Evolutionary conservation across 2,329 filamentous ascomycete species (phyloP).

Genomic region (Fusarium algeriense): DNA sequence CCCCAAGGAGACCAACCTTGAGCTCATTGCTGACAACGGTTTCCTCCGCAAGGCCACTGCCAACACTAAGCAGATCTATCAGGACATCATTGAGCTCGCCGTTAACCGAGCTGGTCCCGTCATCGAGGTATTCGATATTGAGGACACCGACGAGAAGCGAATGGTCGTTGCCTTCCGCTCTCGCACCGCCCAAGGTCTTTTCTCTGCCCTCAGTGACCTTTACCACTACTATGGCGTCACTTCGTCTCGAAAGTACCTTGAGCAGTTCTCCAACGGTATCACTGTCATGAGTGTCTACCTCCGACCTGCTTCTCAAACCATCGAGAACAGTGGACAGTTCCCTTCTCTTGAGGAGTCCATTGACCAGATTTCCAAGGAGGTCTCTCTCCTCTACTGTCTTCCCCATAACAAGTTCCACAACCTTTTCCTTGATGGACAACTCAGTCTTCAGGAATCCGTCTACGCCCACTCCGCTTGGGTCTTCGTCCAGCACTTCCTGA

Average conservation of each 20-base stretch:
- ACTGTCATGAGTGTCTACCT: constrained; percentile 97
- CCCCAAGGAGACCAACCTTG: constrained; percentile 86
- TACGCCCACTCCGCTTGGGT: constrained; percentile 99
- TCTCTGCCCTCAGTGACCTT: constrained; percentile 93
- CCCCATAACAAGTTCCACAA: constrained; percentile 96
- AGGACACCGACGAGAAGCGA: constrained; percentile 90
- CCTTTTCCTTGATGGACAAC: constrained; percentile 85
- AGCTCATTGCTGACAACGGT: constrained; percentile 90
- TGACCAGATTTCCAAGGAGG: constrained; percentile 98
- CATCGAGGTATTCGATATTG: constrained; percentile 97
- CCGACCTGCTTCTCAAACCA: constrained; percentile 73
- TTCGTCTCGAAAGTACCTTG: constrained; percentile 95
- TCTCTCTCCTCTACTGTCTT: constrained; percentile 96
- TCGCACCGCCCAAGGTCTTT: constrained; percentile 90
- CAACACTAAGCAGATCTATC: constrained; percentile 96
- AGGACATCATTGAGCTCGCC: constrained; percentile 89
- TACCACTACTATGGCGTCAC: constrained; percentile 99
- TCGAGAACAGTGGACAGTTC: constrained; percentile 58
- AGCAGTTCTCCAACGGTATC: constrained; percentile 99
- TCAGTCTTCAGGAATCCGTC: constrained; percentile 96
- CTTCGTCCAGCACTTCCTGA: constrained; percentile 97
- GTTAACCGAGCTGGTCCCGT: constrained; percentile 90
- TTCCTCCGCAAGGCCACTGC: constrained; percentile 96
- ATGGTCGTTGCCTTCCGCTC: constrained; percentile 95
- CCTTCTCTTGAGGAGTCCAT: constrained; percentile 89